These are phyloP conservation scores for Penicillium parvum DNA, from an alignment of 495 filamentous ascomycete species.

Conservation along the genomic window DNA sequence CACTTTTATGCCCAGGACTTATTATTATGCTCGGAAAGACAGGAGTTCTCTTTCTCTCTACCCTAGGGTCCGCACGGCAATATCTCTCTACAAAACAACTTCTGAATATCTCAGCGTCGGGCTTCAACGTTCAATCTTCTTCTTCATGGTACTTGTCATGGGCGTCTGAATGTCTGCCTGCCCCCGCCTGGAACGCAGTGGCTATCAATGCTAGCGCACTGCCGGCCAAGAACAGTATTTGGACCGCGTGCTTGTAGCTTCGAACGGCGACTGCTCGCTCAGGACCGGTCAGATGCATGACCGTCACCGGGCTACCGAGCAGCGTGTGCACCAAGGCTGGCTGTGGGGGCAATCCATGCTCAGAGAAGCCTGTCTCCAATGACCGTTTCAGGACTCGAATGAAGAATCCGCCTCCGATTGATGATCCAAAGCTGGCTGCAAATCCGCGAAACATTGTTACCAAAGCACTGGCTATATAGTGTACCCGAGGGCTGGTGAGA, in stretches of 20 bases:
- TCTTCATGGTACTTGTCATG: slow-evolving; percentile 8
- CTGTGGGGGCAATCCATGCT: slow-evolving; percentile 41
- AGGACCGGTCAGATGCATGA: slow-evolving; percentile 43
- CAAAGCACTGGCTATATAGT: slow-evolving; percentile 68
- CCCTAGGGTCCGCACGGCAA: too few relatives aligned
- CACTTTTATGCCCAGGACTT: not conserved
- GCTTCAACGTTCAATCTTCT: too few relatives aligned
- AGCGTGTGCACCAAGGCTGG: slow-evolving; percentile 57
- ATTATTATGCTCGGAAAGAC: not conserved
- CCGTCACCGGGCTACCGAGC: slow-evolving; percentile 63
- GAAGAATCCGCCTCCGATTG: slow-evolving; percentile 74
- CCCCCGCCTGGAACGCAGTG: slow-evolving; percentile 58
- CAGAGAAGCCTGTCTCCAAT: slow-evolving; percentile 54
- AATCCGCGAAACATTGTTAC: slow-evolving; percentile 70
- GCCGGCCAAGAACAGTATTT: slow-evolving; percentile 53
- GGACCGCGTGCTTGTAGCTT: slow-evolving; percentile 58
- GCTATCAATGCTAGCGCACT: slow-evolving; percentile 51
- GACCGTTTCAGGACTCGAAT: slow-evolving; percentile 51
- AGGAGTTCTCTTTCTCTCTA: too few relatives aligned
- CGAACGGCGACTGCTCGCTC: slow-evolving; percentile 58
- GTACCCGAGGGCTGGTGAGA: slow-evolving; percentile 53
- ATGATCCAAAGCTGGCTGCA: slow-evolving; percentile 69
- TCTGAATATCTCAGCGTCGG: too few relatives aligned
- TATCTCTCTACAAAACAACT: too few relatives aligned
- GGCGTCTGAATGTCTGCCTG: slow-evolving; percentile 53